A percentile compares a stretch with the other conserved stretches of the same genome.
These are phyloP conservation scores for Eucalyptus lansdowneana DNA, from an alignment of 345 rosid genomes.

Conservation along the genomic window DNA sequence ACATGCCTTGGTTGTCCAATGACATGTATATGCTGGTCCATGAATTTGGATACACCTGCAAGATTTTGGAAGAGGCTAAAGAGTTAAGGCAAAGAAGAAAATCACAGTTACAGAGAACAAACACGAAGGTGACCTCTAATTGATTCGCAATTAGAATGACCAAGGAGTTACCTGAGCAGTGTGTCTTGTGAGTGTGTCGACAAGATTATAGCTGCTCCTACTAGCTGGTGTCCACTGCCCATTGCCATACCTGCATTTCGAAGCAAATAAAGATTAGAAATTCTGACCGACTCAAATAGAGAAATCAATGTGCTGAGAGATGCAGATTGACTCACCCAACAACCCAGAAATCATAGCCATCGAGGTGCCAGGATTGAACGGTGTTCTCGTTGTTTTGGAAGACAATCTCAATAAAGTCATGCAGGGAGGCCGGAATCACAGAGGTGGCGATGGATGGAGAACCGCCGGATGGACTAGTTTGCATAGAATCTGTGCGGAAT, in stretches of 20 bases:
- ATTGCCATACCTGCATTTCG: not conserved
- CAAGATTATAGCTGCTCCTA: slow-evolving; percentile 6
- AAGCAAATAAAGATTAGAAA: not conserved
- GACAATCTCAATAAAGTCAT: slow-evolving; percentile 6
- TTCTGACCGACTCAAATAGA: not conserved
- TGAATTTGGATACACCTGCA: slow-evolving; percentile 26
- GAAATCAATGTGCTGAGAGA: not conserved
- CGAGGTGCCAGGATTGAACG: slow-evolving; percentile 12
- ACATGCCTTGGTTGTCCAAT: slow-evolving; percentile 37
- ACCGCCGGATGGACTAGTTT: not conserved
- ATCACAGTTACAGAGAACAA: not conserved
- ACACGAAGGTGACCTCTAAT: not conserved
- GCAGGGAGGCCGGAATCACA: not conserved
- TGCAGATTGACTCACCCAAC: not conserved
- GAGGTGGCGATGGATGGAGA: slow-evolving; percentile 2
- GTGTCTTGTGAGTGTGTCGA: slow-evolving; percentile 8
- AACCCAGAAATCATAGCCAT: slow-evolving; percentile 15
- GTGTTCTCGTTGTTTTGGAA: slow-evolving; percentile 7
- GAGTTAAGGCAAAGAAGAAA: not conserved
- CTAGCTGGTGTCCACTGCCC: slow-evolving; percentile 10
- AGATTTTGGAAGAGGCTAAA: not conserved
- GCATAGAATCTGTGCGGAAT: slow-evolving; percentile 1
- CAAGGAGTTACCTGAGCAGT: slow-evolving; percentile 4
- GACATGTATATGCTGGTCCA: slow-evolving; percentile 25
- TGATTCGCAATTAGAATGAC: not conserved